These are phyloP conservation scores for Ormosia emarginata DNA, from an alignment of 306 rosid species.

Conservation along the genomic window DNA sequence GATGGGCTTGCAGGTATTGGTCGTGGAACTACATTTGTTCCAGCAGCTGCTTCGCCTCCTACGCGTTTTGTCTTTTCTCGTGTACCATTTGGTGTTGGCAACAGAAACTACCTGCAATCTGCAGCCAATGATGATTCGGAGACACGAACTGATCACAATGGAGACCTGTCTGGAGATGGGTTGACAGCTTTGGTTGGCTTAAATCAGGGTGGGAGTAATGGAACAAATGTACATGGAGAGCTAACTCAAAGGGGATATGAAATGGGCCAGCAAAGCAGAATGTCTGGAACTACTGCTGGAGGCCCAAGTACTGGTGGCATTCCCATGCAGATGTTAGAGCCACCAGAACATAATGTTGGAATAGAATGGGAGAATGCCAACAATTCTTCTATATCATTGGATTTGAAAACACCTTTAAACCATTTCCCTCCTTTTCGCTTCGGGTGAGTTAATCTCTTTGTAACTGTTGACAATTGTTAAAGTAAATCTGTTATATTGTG, in stretches of 20 bases:
- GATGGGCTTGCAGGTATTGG: conserved; percentile 99
- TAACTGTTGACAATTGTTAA: conserved; percentile 14
- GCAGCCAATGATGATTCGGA: conserved; percentile 94
- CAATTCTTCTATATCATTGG: conserved; percentile 81
- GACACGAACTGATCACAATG: conserved; percentile 70
- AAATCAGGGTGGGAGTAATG: conserved; percentile 72
- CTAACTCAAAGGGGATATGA: conserved; percentile 73
- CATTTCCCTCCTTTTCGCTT: conserved; percentile 98
- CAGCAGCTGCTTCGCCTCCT: conserved; percentile 78
- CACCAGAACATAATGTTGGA: conserved; percentile 69
- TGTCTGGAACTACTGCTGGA: conserved; percentile 56
- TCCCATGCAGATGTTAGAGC: conserved; percentile 77
- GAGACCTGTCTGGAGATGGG: conserved; percentile 87
- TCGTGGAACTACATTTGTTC: conserved; percentile 87
- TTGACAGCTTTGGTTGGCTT: conserved; percentile 94
- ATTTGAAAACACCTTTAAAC: conserved; percentile 90
- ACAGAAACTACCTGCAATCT: conserved; percentile 78
- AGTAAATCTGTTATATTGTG: conserved; percentile 9
- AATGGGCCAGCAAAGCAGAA: conserved; percentile 65
- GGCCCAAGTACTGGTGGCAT: conserved; percentile 74
- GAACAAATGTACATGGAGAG: conserved; percentile 59
- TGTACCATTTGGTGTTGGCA: conserved; percentile 83
- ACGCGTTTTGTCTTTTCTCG: conserved; percentile 96
- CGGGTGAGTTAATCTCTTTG: conserved; percentile 62
- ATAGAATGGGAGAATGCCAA: conserved; percentile 80